phyloP scores from a whole-genome alignment of 805 yeast species.

The Wickerhamomyces rabaulensis region DNA sequence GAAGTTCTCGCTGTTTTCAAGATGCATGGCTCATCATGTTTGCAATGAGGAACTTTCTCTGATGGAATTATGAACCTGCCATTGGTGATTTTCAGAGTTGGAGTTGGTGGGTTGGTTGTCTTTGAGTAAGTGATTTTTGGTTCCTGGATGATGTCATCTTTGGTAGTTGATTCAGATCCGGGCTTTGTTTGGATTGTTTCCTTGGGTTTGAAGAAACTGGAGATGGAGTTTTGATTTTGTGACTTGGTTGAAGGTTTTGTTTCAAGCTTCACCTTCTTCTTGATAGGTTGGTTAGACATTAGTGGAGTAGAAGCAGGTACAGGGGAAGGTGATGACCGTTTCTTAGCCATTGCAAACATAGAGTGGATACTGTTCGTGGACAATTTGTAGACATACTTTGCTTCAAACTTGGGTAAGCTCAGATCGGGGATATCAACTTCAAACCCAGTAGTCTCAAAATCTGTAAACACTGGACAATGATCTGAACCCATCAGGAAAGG shows the following conservation, averaged over 20 bases:
- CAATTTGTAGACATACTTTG: slow-evolving; percentile 41
- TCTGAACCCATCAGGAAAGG: slow-evolving; percentile 80
- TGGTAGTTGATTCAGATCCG: too few relatives aligned
- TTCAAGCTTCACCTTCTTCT: slow-evolving; percentile 1
- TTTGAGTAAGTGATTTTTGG: too few relatives aligned
- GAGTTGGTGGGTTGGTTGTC: not conserved
- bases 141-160: too few relatives aligned
- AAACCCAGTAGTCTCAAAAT: slow-evolving; percentile 33
- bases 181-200: not conserved
- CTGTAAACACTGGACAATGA: slow-evolving; percentile 88
- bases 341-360: slow-evolving; percentile 28
- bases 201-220: slow-evolving; percentile 11
- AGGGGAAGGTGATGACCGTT: slow-evolving; percentile 4
- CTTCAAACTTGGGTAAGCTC: slow-evolving; percentile 43
- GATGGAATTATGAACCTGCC: slow-evolving; percentile 14
- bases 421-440: not conserved
- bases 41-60: slow-evolving; percentile 38
- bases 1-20: slow-evolving; percentile 40
- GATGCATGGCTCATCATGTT: slow-evolving; percentile 41
- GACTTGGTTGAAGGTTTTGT: slow-evolving; percentile 1
- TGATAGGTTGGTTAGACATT: not conserved
- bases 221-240: slow-evolving; percentile 6
- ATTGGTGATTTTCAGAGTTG: slow-evolving; percentile 2
- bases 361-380: slow-evolving; percentile 29
- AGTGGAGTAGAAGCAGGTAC: too few relatives aligned